Evolutionary conservation across 305 asterid genomes (phyloP).

Genomic region (Ilex paraguariensis): DNA sequence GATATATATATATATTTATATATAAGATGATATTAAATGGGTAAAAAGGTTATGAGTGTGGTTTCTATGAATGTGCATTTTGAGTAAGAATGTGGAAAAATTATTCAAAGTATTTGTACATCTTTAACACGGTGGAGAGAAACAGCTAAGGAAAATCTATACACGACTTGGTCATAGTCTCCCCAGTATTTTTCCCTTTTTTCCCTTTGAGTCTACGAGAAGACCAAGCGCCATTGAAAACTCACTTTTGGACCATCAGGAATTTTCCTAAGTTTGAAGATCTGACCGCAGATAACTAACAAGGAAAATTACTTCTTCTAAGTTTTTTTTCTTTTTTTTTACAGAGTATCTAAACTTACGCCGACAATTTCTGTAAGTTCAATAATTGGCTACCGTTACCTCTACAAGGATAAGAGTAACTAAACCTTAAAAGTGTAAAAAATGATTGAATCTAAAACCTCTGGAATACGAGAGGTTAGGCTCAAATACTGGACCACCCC

Average conservation of each 20-base stretch:
- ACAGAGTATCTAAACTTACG: no score
- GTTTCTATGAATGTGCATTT: slow-evolving; percentile 27
- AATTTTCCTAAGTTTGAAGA: slow-evolving; percentile 43
- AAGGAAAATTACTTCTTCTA: neutral
- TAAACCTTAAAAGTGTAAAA: no score
- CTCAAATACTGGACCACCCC: no score
- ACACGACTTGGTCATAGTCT: slow-evolving; percentile 42
- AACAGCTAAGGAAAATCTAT: slow-evolving; percentile 8
- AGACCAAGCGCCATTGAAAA: slow-evolving; percentile 63
- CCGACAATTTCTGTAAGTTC: no score
- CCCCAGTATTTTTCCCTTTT: slow-evolving; percentile 9
- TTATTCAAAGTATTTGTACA: slow-evolving; percentile 29
- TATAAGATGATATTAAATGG: neutral
- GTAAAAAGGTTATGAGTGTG: slow-evolving; percentile 19
- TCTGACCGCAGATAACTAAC: slow-evolving; percentile 6
- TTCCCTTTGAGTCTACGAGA: slow-evolving; percentile 37
- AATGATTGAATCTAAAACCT: no score
- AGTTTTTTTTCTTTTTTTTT: neutral
- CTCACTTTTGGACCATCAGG: slow-evolving; percentile 31
- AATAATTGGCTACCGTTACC: no score
- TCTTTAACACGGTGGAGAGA: slow-evolving; percentile 23
- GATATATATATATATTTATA: neutral
- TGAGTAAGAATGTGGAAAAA: slow-evolving; percentile 19
- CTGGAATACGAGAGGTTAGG: no score
- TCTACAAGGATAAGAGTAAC: no score